phyloP scores from a whole-genome alignment of 2,329 filamentous ascomycete genomes.

The Ciborinia camelliae region DNA sequence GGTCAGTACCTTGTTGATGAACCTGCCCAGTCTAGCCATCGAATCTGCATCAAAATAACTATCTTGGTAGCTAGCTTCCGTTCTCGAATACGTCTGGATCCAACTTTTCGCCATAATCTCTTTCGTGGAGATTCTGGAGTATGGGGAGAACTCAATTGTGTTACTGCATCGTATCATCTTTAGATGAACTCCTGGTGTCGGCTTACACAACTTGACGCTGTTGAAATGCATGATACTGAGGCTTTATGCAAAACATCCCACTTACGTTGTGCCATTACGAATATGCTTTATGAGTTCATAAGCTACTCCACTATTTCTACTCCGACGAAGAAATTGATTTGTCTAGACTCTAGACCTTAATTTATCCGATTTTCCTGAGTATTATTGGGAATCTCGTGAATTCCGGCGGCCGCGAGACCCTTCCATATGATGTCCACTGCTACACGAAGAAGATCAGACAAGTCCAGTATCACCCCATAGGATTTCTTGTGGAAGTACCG shows the following conservation, averaged over 20 bases:
- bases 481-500: not conserved
- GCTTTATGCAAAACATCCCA: conserved; percentile 8
- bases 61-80: not conserved
- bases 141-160: not conserved
- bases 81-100: not conserved
- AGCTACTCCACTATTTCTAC: conserved; percentile 9
- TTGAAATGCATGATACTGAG: not conserved
- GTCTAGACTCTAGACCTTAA: not conserved
- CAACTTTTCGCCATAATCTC: not conserved
- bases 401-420: not conserved
- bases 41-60: not conserved
- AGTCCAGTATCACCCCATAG: conserved; percentile 10
- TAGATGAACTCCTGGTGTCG: not conserved
- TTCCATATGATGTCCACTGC: not conserved
- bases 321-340: conserved; percentile 1
- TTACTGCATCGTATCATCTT: not conserved
- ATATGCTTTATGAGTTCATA: not conserved
- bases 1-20: not conserved
- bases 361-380: not conserved
- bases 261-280: not conserved
- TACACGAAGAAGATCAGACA: conserved; percentile 9
- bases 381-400: not conserved
- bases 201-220: not conserved
- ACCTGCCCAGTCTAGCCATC: no score
- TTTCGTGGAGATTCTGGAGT: not conserved